Percentiles rank a stretch among this genome's conserved stretches.
These are phyloP conservation scores for Apiospora arundinis DNA, from an alignment of 2,329 filamentous ascomycete genomes.

Conservation along the genomic window DNA sequence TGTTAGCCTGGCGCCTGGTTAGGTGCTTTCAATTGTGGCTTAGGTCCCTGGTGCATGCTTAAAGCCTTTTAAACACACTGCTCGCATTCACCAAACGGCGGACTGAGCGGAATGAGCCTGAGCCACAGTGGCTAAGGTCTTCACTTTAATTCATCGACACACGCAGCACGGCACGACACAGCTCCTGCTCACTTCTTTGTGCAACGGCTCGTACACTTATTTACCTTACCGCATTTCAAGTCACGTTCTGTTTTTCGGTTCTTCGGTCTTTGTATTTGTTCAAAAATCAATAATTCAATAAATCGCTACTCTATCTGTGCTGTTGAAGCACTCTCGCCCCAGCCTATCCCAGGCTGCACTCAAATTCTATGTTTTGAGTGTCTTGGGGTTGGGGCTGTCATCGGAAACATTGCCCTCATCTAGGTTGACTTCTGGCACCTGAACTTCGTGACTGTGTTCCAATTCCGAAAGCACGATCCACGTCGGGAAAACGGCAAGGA, in stretches of 20 bases:
- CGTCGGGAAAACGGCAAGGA: conserved; percentile 38
- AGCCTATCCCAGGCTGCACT: not conserved
- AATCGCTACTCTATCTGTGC: not conserved
- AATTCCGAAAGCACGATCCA: conserved; percentile 41
- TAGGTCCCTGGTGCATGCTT: not conserved
- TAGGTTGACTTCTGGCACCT: conserved; percentile 22
- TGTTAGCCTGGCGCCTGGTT: no score
- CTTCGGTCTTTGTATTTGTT: not conserved
- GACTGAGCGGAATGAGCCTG: not conserved
- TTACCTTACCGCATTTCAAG: not conserved
- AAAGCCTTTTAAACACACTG: not conserved
- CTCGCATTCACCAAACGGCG: no score
- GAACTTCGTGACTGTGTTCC: conserved; percentile 37
- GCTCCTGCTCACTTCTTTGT: not conserved
- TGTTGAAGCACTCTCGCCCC: conserved; percentile 8
- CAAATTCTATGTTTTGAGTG: conserved; percentile 7
- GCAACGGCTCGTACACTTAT: not conserved
- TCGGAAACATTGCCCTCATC: conserved; percentile 10
- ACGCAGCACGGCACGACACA: not conserved
- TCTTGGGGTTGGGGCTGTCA: not conserved
- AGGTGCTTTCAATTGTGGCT: not conserved
- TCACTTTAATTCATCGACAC: conserved; percentile 11
- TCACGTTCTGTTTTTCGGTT: not conserved
- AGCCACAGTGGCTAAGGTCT: conserved; percentile 7
- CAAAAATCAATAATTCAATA: not conserved